A percentile compares a stretch with the other conserved stretches of the same genome.
Conservation (phyloP, 2,329 filamentous ascomycete species). For the Thyridium curvatum region DNA sequence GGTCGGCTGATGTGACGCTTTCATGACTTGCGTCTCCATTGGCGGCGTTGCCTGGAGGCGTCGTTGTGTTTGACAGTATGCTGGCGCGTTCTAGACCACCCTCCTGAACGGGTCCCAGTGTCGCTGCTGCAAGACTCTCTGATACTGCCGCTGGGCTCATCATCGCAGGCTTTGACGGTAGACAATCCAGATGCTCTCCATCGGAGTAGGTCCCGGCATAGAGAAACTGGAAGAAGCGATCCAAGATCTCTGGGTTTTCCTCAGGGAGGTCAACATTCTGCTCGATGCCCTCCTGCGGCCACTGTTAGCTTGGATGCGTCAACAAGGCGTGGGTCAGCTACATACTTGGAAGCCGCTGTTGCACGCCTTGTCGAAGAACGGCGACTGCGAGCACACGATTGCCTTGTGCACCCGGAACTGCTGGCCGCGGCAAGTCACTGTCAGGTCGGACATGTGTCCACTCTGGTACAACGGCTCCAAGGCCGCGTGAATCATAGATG, state of each 20-base stretch:
- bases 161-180: background rate
- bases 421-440: constrained; percentile 18
- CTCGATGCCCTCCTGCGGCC: constrained; percentile 4
- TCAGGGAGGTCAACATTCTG: constrained; percentile 16
- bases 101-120: background rate
- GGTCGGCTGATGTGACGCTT: too few species aligned
- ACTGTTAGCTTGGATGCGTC: too few species aligned
- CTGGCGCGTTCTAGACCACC: too few species aligned
- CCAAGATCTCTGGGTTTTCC: constrained; percentile 18
- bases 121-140: constrained; percentile 1
- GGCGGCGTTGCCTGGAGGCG: background rate
- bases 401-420: constrained; percentile 24
- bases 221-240: constrained; percentile 20
- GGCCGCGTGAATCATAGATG: too few species aligned
- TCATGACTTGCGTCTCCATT: too few species aligned
- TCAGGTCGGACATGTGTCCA: constrained; percentile 23
- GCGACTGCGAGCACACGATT: constrained; percentile 26
- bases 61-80: background rate
- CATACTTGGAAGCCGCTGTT: constrained; percentile 18
- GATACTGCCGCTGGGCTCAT: constrained; percentile 1
- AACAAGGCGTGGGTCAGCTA: too few species aligned
- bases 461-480: background rate
- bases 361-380: constrained; percentile 22
- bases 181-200: background rate
- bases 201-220: constrained; percentile 14